Evolutionary conservation across 2,329 filamentous ascomycete genomes (phyloP), one percentile per base, ranked within the genome.

Genomic region (Chrysosporium queenslandicum): DNA sequence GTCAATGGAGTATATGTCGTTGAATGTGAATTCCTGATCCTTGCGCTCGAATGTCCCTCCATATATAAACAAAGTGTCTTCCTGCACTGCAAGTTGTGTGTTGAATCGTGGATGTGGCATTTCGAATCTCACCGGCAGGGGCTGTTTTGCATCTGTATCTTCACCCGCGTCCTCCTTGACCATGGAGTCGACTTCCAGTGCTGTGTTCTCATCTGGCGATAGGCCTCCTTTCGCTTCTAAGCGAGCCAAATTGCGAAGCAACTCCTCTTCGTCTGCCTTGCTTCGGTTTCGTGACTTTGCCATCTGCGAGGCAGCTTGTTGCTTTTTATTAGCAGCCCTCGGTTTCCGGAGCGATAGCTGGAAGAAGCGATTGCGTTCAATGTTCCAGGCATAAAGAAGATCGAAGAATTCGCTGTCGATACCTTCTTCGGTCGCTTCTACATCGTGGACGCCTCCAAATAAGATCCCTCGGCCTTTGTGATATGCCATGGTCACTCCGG

Each of bases 371-470:
- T 98, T 98, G 54, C 91, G 81, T 63, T 97, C 92, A 57, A 95
- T 82, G 64, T 94, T 96, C 87, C 90, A 97, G 4, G 90, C 86
- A 63, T 86, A 94, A 21, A 97, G 71, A 52, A 83, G 80, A 61
- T 96, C 91, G 73, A 97, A 98, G 70, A 98, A 98, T 66, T 96
- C 90, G 64, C 87, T 94, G 51, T 98, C 91, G 59, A 98, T 94
- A 2, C 87, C 89, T 67, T 98, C 92, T 65, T 95, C 90, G 58
- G 81, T 91, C 65, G 90, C 80, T 67, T 94, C 88, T 0, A 94
- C 85, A 60, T 95, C 90, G 62, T 96, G 88, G 3, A 98, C 92
- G 49, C 92, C 92, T 41, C 92, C 92, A 65, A 97, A 97, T 62
- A 88, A 72, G 53, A 98, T 91, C 0, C 92, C 92, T 55, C 92